Conservation (phyloP, 169 alveolate genomes). For the Amoebophrya sp. region DNA sequence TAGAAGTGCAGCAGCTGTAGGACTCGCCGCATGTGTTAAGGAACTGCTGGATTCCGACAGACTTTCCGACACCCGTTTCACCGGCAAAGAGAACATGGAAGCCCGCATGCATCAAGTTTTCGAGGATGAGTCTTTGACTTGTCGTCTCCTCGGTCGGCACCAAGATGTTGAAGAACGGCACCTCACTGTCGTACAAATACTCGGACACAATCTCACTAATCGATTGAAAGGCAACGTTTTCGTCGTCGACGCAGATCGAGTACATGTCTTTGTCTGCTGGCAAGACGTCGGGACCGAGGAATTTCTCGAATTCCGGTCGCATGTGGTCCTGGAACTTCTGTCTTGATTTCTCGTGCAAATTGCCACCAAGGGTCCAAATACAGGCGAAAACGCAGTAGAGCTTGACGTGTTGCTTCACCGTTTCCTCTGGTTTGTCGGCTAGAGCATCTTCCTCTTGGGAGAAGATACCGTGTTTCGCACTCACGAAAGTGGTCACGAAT, state of each 20-base stretch:
- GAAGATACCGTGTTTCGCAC: constrained; percentile 34
- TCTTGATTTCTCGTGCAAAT: constrained; percentile 73
- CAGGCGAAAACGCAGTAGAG: constrained; percentile 63
- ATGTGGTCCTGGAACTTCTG: constrained; percentile 60
- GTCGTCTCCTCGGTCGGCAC: constrained; percentile 83
- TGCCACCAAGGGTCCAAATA: constrained; percentile 78
- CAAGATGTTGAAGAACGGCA: constrained; percentile 74
- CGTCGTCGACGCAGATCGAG: constrained; percentile 66
- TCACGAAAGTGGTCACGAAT: constrained; percentile 40
- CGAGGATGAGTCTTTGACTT: constrained; percentile 64
- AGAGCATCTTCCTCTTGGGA: background rate
- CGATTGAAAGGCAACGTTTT: constrained; percentile 58
- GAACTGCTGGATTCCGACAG: constrained; percentile 75
- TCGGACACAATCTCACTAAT: constrained; percentile 65
- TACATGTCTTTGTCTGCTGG: constrained; percentile 68
- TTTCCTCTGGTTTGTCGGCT: background rate
- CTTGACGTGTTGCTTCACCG: constrained; percentile 49
- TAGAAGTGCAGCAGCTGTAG: constrained; percentile 63
- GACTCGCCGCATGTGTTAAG: constrained; percentile 51
- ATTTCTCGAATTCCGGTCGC: constrained; percentile 59
- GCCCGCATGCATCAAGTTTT: constrained; percentile 62
- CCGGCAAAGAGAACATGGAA: constrained; percentile 72
- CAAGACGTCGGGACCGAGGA: constrained; percentile 60
- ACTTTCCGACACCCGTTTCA: constrained; percentile 86
- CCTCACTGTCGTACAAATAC: constrained; percentile 65